Evolutionary conservation across 2,329 filamentous ascomycete species (phyloP).

Genomic region (Penicillium vulpinum): DNA sequence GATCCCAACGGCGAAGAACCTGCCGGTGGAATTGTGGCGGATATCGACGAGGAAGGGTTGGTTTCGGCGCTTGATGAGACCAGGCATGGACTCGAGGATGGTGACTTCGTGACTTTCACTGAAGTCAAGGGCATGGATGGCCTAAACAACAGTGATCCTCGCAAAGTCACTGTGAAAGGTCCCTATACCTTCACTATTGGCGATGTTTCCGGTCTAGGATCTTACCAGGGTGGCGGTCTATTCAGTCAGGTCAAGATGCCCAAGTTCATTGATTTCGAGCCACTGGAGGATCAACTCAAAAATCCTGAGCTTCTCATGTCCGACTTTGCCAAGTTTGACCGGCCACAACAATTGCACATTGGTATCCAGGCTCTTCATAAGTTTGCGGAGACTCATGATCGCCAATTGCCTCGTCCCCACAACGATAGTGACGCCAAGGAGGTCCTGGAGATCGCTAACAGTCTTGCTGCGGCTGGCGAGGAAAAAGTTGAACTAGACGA

Average conservation of each 20-base stretch:
- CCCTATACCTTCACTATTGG: constrained; percentile 98
- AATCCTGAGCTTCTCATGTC: constrained; percentile 88
- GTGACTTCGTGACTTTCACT: constrained; percentile 92
- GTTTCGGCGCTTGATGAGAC: constrained; percentile 95
- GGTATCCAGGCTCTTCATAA: constrained; percentile 90
- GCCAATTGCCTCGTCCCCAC: constrained; percentile 76
- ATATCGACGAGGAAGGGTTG: constrained; percentile 82
- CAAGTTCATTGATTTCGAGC: constrained; percentile 85
- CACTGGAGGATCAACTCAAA: constrained; percentile 73
- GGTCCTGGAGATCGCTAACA: constrained; percentile 72
- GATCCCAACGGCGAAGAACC: constrained; percentile 90
- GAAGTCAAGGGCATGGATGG: constrained; percentile 91
- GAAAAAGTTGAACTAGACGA: constrained; percentile 84
- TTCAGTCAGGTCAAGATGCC: constrained; percentile 99
- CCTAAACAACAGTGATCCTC: constrained; percentile 78
- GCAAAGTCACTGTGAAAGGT: constrained; percentile 90
- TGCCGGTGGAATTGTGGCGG: constrained; percentile 82
- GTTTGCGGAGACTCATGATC: constrained; percentile 71
- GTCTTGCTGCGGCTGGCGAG: constrained; percentile 64
- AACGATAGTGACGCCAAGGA: constrained; percentile 80
- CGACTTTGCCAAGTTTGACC: constrained; percentile 97
- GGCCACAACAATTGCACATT: constrained; percentile 85
- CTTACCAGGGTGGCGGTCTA: constrained; percentile 84
- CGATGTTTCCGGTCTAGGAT: constrained; percentile 80
- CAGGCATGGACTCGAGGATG: constrained; percentile 91